These are phyloP conservation scores for Pseudogymnoascus sp. DNA, from an alignment of 2,329 filamentous ascomycete species.

Conservation along the genomic window DNA sequence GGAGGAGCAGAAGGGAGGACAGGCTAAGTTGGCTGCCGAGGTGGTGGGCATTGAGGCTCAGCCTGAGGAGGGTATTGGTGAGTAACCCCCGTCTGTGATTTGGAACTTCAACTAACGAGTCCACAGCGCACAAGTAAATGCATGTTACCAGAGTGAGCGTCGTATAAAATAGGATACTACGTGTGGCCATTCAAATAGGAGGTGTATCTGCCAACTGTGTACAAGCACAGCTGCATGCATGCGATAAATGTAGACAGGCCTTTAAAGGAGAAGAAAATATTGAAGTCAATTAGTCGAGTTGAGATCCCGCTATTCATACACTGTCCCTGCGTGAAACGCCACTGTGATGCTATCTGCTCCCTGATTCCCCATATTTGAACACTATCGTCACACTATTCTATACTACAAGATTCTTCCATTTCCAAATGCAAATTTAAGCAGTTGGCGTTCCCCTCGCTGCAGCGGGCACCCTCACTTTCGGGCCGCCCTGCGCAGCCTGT, in stretches of 20 bases:
- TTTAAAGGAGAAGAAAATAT: background rate
- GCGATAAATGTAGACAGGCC: conserved; percentile 1
- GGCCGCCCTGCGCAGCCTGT: conserved; percentile 6
- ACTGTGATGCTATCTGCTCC: background rate
- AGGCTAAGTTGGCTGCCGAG: conserved; percentile 49
- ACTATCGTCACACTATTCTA: conserved; percentile 5
- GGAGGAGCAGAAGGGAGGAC: conserved; percentile 56
- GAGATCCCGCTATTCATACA: conserved; percentile 6
- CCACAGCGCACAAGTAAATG: conserved; percentile 13
- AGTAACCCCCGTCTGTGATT: conserved; percentile 1
- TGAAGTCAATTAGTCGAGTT: conserved; percentile 3
- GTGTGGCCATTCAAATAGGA: background rate
- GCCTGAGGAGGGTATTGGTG: conserved; percentile 49
- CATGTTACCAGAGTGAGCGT: conserved; percentile 7
- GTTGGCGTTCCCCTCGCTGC: background rate
- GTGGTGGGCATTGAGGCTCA: conserved; percentile 51
- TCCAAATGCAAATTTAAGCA: background rate
- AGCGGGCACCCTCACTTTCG: background rate
- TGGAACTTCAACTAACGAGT: background rate
- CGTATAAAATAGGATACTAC: background rate
- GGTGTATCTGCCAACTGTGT: background rate
- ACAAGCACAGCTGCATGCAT: background rate
- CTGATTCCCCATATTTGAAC: background rate
- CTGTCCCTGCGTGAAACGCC: conserved; percentile 1
- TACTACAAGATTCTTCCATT: background rate